Evolutionary conservation across 768 basidiomycete genomes (phyloP).

Genomic region (Kondoa subrosea): DNA sequence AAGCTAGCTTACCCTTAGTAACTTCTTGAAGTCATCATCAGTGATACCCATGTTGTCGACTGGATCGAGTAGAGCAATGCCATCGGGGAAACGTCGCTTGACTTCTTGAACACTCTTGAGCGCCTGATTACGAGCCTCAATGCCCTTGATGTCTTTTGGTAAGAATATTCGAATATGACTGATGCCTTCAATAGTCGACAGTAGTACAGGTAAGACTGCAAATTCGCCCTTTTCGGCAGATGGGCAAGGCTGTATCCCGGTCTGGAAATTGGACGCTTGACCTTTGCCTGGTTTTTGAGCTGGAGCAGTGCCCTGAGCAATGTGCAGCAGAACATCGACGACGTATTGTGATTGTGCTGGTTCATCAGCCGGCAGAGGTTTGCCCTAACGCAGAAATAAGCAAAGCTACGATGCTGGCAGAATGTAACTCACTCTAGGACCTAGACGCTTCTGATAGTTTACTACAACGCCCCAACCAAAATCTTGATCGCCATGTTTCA

Average conservation of each 20-base stretch:
- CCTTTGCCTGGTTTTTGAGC: slow-evolving; percentile 41
- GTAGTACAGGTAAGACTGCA: slow-evolving; percentile 68
- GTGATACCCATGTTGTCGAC: slow-evolving; percentile 88
- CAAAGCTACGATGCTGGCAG: neutral
- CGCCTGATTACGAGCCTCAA: slow-evolving; percentile 56
- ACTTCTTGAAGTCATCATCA: slow-evolving; percentile 74
- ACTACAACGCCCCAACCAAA: slow-evolving; percentile 95
- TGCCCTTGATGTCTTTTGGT: slow-evolving; percentile 71
- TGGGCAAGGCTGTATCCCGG: slow-evolving; percentile 57
- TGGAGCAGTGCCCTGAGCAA: slow-evolving; percentile 46
- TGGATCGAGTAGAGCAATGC: slow-evolving; percentile 73
- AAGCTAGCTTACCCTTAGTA: slow-evolving; percentile 50
- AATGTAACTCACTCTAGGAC: slow-evolving; percentile 44
- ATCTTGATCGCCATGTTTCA: slow-evolving; percentile 68
- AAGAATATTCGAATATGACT: slow-evolving; percentile 71
- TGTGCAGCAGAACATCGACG: slow-evolving; percentile 72
- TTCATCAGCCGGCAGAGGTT: slow-evolving; percentile 49
- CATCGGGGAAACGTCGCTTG: slow-evolving; percentile 73
- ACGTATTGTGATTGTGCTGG: slow-evolving; percentile 71
- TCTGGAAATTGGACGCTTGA: slow-evolving; percentile 40
- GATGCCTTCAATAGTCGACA: slow-evolving; percentile 71
- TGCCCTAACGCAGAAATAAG: slow-evolving; percentile 28
- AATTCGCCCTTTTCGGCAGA: slow-evolving; percentile 57
- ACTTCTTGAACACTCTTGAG: slow-evolving; percentile 87
- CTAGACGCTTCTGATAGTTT: slow-evolving; percentile 71